Conservation (phyloP, 495 filamentous ascomycete genomes). For the Pyronema domesticum region DNA sequence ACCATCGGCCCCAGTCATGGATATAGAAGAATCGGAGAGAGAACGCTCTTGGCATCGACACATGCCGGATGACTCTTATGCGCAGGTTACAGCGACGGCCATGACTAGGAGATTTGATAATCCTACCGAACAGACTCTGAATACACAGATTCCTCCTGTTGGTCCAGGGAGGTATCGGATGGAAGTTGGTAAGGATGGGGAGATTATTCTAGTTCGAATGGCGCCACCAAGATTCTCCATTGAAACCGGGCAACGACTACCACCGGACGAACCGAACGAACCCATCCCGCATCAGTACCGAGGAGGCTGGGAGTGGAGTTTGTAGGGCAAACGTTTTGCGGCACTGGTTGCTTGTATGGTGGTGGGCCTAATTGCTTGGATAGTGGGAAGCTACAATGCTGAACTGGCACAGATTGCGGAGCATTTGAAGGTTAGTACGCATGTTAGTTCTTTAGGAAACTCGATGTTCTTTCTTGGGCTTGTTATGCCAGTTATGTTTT, state of each 20-base stretch:
- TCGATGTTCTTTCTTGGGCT: constrained; percentile 51
- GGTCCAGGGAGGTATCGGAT: constrained; percentile 1
- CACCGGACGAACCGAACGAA: neutral
- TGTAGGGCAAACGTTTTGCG: constrained; percentile 42
- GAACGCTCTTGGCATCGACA: neutral
- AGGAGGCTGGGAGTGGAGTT: constrained; percentile 20
- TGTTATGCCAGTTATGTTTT: constrained; percentile 45
- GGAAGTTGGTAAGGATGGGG: constrained; percentile 4
- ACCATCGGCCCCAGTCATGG: neutral
- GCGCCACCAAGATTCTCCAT: neutral
- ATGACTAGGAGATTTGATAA: neutral
- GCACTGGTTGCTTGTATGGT: constrained; percentile 52
- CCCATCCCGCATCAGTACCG: neutral
- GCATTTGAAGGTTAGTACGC: constrained; percentile 44
- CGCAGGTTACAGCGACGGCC: neutral
- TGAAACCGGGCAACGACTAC: neutral
- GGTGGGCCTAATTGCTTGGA: constrained; percentile 46
- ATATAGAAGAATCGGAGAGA: neutral
- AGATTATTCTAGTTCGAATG: constrained; percentile 2
- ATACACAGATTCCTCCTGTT: no score
- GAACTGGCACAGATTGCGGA: constrained; percentile 61
- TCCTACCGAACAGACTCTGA: neutral
- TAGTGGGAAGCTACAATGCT: constrained; percentile 58
- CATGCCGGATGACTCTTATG: neutral
- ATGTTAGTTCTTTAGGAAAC: constrained; percentile 52